Percentiles rank a stretch among this genome's conserved stretches.
phyloP scores from a whole-genome alignment of 2,329 filamentous ascomycete genomes.

The Pyrenochaeta sp. region DNA sequence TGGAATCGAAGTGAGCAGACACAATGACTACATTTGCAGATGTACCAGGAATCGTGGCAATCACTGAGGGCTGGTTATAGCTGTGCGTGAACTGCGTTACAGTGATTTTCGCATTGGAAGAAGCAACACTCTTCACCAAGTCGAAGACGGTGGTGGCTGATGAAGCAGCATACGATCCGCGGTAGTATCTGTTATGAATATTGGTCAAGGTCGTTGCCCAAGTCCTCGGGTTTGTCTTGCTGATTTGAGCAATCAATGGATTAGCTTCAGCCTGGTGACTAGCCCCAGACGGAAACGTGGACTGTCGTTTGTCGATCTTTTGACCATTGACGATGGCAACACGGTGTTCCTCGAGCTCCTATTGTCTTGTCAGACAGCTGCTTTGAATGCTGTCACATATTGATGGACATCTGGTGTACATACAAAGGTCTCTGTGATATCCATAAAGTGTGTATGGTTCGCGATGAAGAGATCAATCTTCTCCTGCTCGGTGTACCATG shows the following conservation, averaged over 20 bases:
- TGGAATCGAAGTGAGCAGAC: slow-evolving; percentile 90
- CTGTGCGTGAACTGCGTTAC: slow-evolving; percentile 84
- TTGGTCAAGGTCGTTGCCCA: slow-evolving; percentile 20
- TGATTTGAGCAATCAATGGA: slow-evolving; percentile 17
- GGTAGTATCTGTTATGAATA: slow-evolving; percentile 28
- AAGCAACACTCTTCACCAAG: slow-evolving; percentile 75
- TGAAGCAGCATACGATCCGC: slow-evolving; percentile 65
- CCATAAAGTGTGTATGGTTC: slow-evolving; percentile 18
- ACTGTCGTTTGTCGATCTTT: slow-evolving; percentile 18
- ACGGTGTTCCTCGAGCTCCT: slow-evolving; percentile 17
- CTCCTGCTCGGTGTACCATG: slow-evolving; percentile 19
- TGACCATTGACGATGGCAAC: slow-evolving; percentile 13
- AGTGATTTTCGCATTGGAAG: slow-evolving; percentile 73
- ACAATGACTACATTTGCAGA: slow-evolving; percentile 83
- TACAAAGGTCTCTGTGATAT: slow-evolving; percentile 18
- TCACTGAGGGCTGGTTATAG: slow-evolving; percentile 84
- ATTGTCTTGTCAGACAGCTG: background rate
- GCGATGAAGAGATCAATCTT: slow-evolving; percentile 19
- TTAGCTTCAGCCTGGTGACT: slow-evolving; percentile 14
- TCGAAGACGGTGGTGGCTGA: slow-evolving; percentile 84
- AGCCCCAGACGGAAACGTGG: slow-evolving; percentile 15
- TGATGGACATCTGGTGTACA: too few species aligned
- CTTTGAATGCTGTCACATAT: too few species aligned
- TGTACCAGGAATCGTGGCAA: slow-evolving; percentile 85
- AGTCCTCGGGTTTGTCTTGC: slow-evolving; percentile 22